Conservation (phyloP, 371 early-diverging fungal species). For the Mortierella sp. region DNA sequence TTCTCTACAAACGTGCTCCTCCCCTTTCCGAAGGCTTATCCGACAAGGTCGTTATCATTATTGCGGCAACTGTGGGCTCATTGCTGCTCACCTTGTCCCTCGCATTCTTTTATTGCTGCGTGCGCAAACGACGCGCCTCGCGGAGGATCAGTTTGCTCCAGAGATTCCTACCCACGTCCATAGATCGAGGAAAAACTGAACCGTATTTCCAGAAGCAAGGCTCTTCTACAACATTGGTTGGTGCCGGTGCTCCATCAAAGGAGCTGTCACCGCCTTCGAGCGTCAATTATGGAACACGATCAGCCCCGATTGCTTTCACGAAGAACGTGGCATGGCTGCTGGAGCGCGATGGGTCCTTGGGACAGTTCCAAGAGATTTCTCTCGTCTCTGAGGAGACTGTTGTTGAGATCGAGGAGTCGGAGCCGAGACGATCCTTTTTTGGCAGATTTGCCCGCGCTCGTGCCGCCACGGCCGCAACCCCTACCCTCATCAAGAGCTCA, state of each 20-base stretch:
- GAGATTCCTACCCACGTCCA: conserved; percentile 45
- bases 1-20: conserved; percentile 35
- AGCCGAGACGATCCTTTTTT: conserved; percentile 20
- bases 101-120: conserved; percentile 32
- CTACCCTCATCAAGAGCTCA: conserved; percentile 30
- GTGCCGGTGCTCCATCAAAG: conserved; percentile 4
- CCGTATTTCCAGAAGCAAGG: conserved; percentile 35
- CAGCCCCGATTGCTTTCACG: conserved; percentile 35
- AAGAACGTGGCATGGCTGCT: conserved; percentile 36
- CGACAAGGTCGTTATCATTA: conserved; percentile 14
- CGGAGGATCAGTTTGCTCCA: conserved; percentile 43
- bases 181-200: conserved; percentile 48
- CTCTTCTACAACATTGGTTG: conserved; percentile 26
- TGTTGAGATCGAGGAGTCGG: conserved; percentile 15
- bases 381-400: conserved; percentile 30
- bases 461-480: conserved; percentile 7
- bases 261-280: conserved; percentile 23
- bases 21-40: conserved; percentile 10
- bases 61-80: conserved; percentile 22
- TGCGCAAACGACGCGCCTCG: conserved; percentile 45
- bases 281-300: conserved; percentile 38
- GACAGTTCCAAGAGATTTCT: conserved; percentile 53
- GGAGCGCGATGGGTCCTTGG: conserved; percentile 43
- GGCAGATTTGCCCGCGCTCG: conserved; percentile 17
- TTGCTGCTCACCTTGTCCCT: conserved; percentile 27